Percentiles rank a stretch among this genome's conserved stretches.
Evolutionary conservation across 2,329 filamentous ascomycete genomes (phyloP).

Genomic region (Ophiosphaerella korrae): DNA sequence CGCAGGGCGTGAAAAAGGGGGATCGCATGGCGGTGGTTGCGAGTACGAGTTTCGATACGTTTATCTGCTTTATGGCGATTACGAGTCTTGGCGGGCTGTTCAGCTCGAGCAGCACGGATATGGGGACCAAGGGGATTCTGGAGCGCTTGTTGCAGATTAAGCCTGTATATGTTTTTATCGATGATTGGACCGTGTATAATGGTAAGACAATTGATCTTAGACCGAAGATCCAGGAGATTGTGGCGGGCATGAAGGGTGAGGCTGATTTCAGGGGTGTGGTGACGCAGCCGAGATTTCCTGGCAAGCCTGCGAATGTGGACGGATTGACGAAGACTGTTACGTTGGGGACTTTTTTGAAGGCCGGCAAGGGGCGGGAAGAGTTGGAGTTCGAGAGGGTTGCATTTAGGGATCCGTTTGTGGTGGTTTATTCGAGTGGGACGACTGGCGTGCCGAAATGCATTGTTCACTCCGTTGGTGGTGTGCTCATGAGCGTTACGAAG

Average conservation of each 20-base stretch:
- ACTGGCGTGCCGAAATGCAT: constrained; percentile 87
- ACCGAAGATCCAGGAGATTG: constrained; percentile 71
- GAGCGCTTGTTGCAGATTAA: constrained; percentile 76
- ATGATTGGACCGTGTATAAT: constrained; percentile 80
- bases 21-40: constrained; percentile 78
- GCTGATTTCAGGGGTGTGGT: constrained; percentile 67
- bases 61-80: constrained; percentile 72
- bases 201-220: constrained; percentile 74
- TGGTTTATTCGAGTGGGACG: constrained; percentile 80
- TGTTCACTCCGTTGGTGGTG: constrained; percentile 74
- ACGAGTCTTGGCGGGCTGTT: constrained; percentile 76
- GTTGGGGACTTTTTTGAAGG: constrained; percentile 49
- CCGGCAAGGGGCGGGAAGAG: constrained; percentile 45
- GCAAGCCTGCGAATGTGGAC: constrained; percentile 63
- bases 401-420: constrained; percentile 76
- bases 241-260: constrained; percentile 65
- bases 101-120: constrained; percentile 78
- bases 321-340: constrained; percentile 56
- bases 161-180: constrained; percentile 81
- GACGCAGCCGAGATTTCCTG: constrained; percentile 67
- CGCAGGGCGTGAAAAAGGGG: constrained; percentile 68
- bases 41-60: constrained; percentile 75
- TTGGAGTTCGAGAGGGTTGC: constrained; percentile 64
- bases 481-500: constrained; percentile 64
- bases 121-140: constrained; percentile 78